Percentiles rank a stretch among this genome's conserved stretches.
Evolutionary conservation across 768 basidiomycete genomes (phyloP).

Genomic region (Kwoniella sp.): DNA sequence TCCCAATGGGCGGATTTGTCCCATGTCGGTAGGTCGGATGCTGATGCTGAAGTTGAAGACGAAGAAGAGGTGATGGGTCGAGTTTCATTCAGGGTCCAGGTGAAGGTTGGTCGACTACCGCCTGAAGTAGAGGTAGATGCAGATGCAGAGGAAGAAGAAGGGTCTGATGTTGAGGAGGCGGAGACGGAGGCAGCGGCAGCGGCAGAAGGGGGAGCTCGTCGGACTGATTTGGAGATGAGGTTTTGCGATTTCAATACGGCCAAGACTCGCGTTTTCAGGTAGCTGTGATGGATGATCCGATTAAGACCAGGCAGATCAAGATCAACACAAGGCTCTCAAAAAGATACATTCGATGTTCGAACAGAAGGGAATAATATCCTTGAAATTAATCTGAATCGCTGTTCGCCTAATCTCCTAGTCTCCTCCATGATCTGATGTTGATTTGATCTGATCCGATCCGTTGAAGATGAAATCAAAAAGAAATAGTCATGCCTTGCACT

Average conservation of each 20-base stretch:
- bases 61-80: neutral
- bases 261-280: conserved; percentile 38
- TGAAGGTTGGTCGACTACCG: conserved; percentile 17
- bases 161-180: neutral
- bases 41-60: neutral
- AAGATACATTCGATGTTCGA: no score
- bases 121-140: neutral
- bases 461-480: no score
- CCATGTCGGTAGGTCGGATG: conserved; percentile 3
- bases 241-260: conserved; percentile 36
- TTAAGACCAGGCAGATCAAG: no score
- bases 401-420: no score
- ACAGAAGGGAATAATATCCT: no score
- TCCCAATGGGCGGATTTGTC: conserved; percentile 26
- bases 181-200: neutral
- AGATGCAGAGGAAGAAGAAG: conserved; percentile 14
- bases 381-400: no score
- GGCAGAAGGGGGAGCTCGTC: neutral
- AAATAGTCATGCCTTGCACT: no score
- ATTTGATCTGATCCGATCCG: no score
- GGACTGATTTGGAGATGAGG: conserved; percentile 30
- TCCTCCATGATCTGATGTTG: no score
- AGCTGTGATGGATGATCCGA: no score
- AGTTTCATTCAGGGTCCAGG: conserved; percentile 9
- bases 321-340: no score